Base-by-base conservation (phyloP, 495 filamentous ascomycete species). In the Chaetomidium leptoderma region DNA sequence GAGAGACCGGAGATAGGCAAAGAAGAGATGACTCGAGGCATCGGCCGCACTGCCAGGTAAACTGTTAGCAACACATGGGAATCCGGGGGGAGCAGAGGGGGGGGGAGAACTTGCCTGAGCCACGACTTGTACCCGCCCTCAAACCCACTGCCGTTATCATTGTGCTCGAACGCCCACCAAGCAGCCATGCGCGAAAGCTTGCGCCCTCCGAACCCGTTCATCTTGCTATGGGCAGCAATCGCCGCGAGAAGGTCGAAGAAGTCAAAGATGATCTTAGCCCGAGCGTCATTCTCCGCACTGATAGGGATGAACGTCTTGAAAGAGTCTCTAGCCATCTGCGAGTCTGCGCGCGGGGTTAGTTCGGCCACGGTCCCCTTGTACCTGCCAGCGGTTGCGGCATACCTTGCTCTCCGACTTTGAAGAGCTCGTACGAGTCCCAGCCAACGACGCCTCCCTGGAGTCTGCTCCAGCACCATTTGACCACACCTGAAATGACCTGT, bases 401-500 rank as follows among this genome's bases (percentile, higher is more conserved):
- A 96, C 91, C 91, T 79, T 88, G 82, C 76, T 97, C 93, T 64
- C 92, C 93, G 63, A 95, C 87, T 68, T 86, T 90, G 78, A 98
- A 98, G 16, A 96, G 76, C 61, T 97, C 91, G 66, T 98, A 98
- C 26, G 89, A 91, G 60, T 96, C 90, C 95, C 95, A 97, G 50
- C 90, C 90, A 46, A 98, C 92, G 13, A 98, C 85, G 64, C 93
- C 93, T 48, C 92, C 91, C 36, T 87, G 83, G 36, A 98, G 76
- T 78, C 93, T 82, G 72, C 90, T 91, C 93, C 93, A 98, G 71
- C 93, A 97, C 93, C 93, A 98, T 78, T 97, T 98, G 62, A 97
- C 75, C 30, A 97, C 90, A 66, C 91, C 92, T 62, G 89, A 91
- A 44, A 98, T 78, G 53, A 96, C 92, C 91, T 96, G 64, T 37